These are phyloP conservation scores for Pleurozium schreberi DNA, from an alignment of 225 moss, liverwort and hornwort genomes.

Conservation along the genomic window DNA sequence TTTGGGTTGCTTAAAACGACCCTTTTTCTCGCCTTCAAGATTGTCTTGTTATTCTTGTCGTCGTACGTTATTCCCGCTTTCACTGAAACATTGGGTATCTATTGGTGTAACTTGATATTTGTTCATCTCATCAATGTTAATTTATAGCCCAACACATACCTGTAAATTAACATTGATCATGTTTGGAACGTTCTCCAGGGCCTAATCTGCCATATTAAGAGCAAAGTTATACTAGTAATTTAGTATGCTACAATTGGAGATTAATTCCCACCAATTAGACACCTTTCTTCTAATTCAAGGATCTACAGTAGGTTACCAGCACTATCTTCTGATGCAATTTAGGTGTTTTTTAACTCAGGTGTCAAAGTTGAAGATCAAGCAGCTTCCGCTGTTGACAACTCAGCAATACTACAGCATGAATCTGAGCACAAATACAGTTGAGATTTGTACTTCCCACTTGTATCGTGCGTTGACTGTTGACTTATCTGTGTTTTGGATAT, in stretches of 20 bases:
- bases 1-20: neutral
- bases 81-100: neutral
- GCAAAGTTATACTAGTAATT: neutral
- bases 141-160: neutral
- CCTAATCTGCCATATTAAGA: neutral
- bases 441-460: neutral
- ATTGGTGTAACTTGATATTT: neutral
- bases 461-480: neutral
- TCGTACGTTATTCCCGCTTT: neutral
- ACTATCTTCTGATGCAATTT: neutral
- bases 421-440: constrained; percentile 25
- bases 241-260: neutral
- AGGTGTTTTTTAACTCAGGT: constrained; percentile 18
- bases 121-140: neutral
- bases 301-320: neutral
- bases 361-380: constrained; percentile 30
- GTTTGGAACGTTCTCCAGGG: neutral
- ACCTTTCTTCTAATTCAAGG: neutral
- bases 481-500: neutral
- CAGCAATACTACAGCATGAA: constrained; percentile 52
- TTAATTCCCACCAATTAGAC: neutral
- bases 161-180: neutral
- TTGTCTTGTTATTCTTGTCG: neutral
- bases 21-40: neutral
- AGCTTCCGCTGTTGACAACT: constrained; percentile 47